Evolutionary conservation across 2,329 filamentous ascomycete genomes (phyloP).

Genomic region (Xylariaceae sp.): DNA sequence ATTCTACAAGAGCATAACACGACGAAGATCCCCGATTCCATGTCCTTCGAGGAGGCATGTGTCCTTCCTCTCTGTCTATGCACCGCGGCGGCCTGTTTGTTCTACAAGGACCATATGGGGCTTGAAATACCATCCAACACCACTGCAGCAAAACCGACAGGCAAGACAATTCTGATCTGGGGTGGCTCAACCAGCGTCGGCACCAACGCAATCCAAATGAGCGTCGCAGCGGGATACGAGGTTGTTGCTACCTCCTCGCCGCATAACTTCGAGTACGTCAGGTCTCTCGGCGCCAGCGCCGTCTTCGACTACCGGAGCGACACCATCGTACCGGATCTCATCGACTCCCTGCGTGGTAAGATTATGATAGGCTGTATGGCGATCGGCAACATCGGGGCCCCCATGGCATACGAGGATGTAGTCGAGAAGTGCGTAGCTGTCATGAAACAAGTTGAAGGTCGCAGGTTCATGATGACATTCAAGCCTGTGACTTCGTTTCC

Average conservation of each 20-base stretch:
- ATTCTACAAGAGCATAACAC: constrained; percentile 23
- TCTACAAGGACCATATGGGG: constrained; percentile 20
- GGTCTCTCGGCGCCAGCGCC: constrained; percentile 10
- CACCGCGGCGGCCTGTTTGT: constrained; percentile 30
- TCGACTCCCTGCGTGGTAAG: constrained; percentile 24
- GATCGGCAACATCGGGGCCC: neutral
- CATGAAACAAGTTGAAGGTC: neutral
- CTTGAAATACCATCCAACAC: constrained; percentile 20
- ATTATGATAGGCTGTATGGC: constrained; percentile 26
- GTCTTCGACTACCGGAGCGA: constrained; percentile 19
- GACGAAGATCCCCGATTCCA: constrained; percentile 23
- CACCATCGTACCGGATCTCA: constrained; percentile 21
- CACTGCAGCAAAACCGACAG: constrained; percentile 6
- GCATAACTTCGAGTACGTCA: constrained; percentile 18
- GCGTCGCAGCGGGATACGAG: constrained; percentile 34
- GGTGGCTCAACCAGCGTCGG: constrained; percentile 39
- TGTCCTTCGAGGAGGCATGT: constrained; percentile 28
- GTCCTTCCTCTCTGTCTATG: constrained; percentile 30
- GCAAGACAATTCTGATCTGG: constrained; percentile 19
- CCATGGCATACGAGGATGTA: neutral
- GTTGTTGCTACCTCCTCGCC: constrained; percentile 35
- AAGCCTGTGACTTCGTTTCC: neutral
- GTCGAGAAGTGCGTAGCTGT: neutral
- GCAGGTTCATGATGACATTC: neutral
- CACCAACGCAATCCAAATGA: constrained; percentile 38